phyloP scores from a whole-genome alignment of 108 stramenopile genomes.

The Nannochloropsis gaditana region DNA sequence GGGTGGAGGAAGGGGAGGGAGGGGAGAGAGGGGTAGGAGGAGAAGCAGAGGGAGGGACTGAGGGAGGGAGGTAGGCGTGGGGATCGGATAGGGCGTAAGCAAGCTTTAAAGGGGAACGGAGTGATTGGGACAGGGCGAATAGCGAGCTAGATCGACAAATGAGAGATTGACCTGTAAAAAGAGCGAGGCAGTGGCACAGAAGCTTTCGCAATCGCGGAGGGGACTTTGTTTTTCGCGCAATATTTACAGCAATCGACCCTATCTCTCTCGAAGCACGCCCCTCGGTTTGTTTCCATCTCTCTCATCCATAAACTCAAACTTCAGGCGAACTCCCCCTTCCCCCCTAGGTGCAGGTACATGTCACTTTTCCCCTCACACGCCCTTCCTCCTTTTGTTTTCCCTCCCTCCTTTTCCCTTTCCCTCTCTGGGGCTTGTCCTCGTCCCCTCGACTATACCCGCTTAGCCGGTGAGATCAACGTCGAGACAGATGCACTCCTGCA shows the following conservation, averaged over 20 bases:
- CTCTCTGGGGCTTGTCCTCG: background rate
- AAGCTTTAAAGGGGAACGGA: too few relatives aligned
- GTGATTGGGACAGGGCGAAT: too few relatives aligned
- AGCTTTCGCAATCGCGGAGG: background rate
- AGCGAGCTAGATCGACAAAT: too few relatives aligned
- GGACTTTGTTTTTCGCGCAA: background rate
- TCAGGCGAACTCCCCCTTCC: background rate
- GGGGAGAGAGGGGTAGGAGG: too few relatives aligned
- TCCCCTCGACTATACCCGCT: background rate
- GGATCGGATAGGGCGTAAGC: too few relatives aligned
- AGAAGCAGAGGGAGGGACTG: too few relatives aligned
- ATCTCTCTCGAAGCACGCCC: background rate
- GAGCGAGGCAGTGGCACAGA: background rate
- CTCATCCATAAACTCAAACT: background rate
- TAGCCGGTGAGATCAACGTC: constrained; percentile 68
- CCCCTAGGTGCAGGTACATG: too few relatives aligned
- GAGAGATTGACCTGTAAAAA: background rate
- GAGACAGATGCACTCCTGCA: constrained; percentile 78
- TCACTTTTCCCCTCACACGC: background rate
- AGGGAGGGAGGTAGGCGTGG: too few relatives aligned
- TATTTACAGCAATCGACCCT: background rate
- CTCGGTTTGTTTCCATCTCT: background rate
- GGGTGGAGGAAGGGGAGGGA: too few relatives aligned
- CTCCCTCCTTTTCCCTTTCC: background rate
- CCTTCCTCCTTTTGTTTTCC: background rate